phyloP scores from a whole-genome alignment of 176 grass and related monocot genomes.

The Avena eriantha region DNA sequence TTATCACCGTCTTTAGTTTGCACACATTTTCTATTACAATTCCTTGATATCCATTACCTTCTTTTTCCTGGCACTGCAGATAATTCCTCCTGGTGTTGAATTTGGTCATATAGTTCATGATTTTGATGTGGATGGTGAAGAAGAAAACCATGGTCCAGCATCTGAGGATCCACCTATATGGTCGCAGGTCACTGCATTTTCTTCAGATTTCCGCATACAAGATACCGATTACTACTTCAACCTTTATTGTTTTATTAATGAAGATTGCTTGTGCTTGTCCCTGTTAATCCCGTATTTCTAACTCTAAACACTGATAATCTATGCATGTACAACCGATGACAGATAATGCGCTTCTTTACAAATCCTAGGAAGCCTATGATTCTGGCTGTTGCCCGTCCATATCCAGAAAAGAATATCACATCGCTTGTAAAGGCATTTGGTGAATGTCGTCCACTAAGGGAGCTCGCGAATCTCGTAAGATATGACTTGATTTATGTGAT shows the following conservation, averaged over 20 bases:
- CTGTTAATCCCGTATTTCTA: conserved; percentile 21
- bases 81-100: conserved; percentile 81
- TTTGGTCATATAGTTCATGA: conserved; percentile 73
- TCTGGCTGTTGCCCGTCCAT: conserved; percentile 74
- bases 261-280: conserved; percentile 5
- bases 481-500: conserved; percentile 28
- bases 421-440: conserved; percentile 83
- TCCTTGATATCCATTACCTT: conserved; percentile 27
- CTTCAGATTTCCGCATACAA: neutral
- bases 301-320: conserved; percentile 31
- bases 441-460: conserved; percentile 76
- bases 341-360: conserved; percentile 92
- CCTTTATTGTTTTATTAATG: conserved; percentile 8
- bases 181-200: conserved; percentile 64
- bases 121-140: conserved; percentile 76
- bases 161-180: conserved; percentile 75
- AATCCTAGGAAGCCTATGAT: conserved; percentile 90
- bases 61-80: conserved; percentile 42
- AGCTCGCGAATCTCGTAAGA: conserved; percentile 82
- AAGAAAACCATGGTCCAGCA: conserved; percentile 57
- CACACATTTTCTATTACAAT: conserved; percentile 3
- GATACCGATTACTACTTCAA: conserved; percentile 19
- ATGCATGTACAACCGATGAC: conserved; percentile 40
- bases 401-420: conserved; percentile 82
- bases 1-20: conserved; percentile 13